Base-by-base conservation (phyloP, 2,329 filamentous ascomycete genomes). In the Colletotrichum sp. region DNA sequence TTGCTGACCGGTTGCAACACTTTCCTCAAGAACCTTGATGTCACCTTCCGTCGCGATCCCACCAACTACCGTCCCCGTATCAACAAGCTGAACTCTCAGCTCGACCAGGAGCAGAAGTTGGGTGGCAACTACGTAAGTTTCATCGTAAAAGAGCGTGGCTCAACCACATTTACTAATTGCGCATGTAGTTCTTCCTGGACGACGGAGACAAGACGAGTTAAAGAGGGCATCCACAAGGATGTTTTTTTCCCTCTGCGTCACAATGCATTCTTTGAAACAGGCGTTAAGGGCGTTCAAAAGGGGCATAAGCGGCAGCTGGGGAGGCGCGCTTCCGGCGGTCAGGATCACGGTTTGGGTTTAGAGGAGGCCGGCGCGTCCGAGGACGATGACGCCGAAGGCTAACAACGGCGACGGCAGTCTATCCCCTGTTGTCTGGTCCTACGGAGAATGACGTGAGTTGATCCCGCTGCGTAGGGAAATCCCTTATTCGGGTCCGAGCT, bases 31-130 rank as follows among this genome's bases (percentile, higher is more conserved):
- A 98, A 96, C 86, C 89, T 99, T 78, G 95, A 99, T 81, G 97
- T 99, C 81, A 99, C 97, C 66, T 99, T 99, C 94, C 95, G 97
- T 82, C 96, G 98, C 84, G 97, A 99, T 83, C 97, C 98, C 78
- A 96, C 94, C 88, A 98, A 97, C 83, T 99, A 92, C 91, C 94
- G 97, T 77, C 97, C 98, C 78, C 95, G 98, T 88, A 99, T 99
- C 90, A 99, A 99, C 92, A 99, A 99, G 92, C 89, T 92, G 83
- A 93, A 96, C 86, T 97, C 95, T 84, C 97, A 99, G 89, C 92
- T 99, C 80, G 97, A 99, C 86, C 96, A 98, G 85, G 97, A 99
- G 84, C 97, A 99, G 91, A 99, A 99, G 91, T 81, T 96, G 82
- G 88, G 87, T 79, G 98, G 98, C 81, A 99, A 99, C 88, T 99